Evolutionary conservation across 2,329 filamentous ascomycete genomes (phyloP), one percentile per base, ranked within the genome.

Genomic region (Paecilomyces niveus): DNA sequence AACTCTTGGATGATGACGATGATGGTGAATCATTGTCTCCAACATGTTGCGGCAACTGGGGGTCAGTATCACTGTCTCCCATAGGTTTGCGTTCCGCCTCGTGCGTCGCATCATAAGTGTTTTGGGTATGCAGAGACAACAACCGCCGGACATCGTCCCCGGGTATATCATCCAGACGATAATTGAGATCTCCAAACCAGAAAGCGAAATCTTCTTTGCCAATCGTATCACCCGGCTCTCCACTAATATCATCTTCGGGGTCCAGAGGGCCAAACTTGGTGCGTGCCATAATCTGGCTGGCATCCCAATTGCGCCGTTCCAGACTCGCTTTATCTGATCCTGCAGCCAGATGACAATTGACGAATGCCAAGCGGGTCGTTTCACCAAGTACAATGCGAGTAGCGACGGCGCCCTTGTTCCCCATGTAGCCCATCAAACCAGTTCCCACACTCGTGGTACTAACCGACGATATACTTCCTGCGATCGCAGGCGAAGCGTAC

Each of bases 151-250:
- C 94, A 70, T 99, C 94, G 39, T 94, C 89, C 0, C 92, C 92
- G 0, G 93, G 90, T 54, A 97, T 83, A 52, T 88, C 90, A 55
- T 95, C 90, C 0, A 99, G 81, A 32, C 94, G 85, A 70, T 97
- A 99, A 71, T 99, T 99, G 50, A 99, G 80, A 72, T 99, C 94
- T 6, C 94, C 94, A 68, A 96, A 90, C 91, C 93, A 97, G 68
- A 99, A 97, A 0, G 87, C 86, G 75, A 97, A 92, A 69, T 99
- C 94, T 64, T 96, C 93, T 45, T 95, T 89, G 0, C 90, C 92
- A 63, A 99, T 87, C 35, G 80, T 83, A 55, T 89, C 85, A 24
- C 60, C 63, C 13, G 65, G 59, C 0, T 81, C 77, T 22, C 87
- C 84, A n/a, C 87, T 85, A 39, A 74, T 71, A 2, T 70, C 77